Base-by-base conservation (phyloP, 2,329 filamentous ascomycete species). In the Tetracladium maxilliforme region DNA sequence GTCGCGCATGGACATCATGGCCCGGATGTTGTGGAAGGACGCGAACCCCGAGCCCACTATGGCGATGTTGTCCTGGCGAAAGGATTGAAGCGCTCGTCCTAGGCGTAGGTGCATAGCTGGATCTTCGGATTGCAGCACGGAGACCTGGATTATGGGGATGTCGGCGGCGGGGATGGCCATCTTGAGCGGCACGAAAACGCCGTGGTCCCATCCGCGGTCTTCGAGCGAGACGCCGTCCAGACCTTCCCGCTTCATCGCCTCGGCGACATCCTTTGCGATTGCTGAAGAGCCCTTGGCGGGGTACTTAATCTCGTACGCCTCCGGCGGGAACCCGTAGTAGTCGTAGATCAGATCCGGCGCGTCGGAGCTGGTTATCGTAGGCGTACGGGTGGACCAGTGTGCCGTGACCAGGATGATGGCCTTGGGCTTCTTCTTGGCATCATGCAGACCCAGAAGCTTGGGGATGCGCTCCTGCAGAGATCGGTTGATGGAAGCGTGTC, bases 161-260 rank as follows among this genome's bases (percentile, higher is more conserved):
- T 55, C 45, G 33, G 64, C 66, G 21, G 47, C 36, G 12, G 67
- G 66, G 28, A 60, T 45, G 35, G 64, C 57, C 21, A 71, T 60
- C 22, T 58, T 51, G 45, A 71, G 50, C 6, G 66, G 66, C 14
- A 71, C 45, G 41, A 70, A 71, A 29, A 71, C 64, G 47, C 66
- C 67, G 39, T 71, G 67, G 39, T 71, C 66, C 66, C 66, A 71
- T 30, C 58, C 53, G n/a, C n/a, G n/a, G n/a, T n/a, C n/a, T n/a
- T n/a, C n/a, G n/a, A n/a, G n/a, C n/a, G n/a, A n/a, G n/a, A n/a
- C n/a, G n/a, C n/a, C n/a, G n/a, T 43, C 33, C 0, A 70, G 41
- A 0, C 66, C 66, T n/a, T 53, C 51, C 3, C 42, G 45, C 10
- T 48, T 44, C 19, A 73, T 37, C 4, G 53, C 51, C n/a, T 49